Conservation (phyloP, 495 filamentous ascomycete genomes). For the Daldinia grandis region DNA sequence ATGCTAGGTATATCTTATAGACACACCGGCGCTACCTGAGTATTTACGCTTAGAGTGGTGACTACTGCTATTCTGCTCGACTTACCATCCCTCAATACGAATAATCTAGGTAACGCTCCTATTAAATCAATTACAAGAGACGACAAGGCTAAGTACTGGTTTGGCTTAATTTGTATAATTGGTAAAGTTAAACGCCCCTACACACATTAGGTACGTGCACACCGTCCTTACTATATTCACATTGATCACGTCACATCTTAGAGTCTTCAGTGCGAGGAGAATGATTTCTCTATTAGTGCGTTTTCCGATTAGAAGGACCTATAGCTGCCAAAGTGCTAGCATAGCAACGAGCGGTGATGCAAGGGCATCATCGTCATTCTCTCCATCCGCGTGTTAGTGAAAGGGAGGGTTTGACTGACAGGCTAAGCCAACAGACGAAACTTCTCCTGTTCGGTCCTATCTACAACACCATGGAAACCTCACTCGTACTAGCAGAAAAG, state of each 20-base stretch:
- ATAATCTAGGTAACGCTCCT: background rate
- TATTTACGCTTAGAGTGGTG: background rate
- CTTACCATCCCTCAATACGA: background rate
- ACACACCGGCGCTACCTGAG: no score
- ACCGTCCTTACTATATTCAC: background rate
- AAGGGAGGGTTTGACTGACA: background rate
- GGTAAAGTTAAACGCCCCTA: background rate
- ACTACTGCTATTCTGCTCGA: background rate
- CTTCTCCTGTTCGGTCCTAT: background rate
- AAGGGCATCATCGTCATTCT: slow-evolving; percentile 2
- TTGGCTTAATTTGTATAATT: background rate
- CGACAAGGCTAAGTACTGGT: background rate
- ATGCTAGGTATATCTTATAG: no score
- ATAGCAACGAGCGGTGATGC: slow-evolving; percentile 33
- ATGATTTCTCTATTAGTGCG: slow-evolving; percentile 31
- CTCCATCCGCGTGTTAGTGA: slow-evolving; percentile 10
- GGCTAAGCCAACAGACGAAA: background rate
- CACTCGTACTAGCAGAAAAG: slow-evolving; percentile 5
- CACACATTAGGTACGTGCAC: background rate
- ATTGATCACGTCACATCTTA: background rate
- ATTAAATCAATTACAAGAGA: background rate
- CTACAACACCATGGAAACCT: slow-evolving; percentile 2
- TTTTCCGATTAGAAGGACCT: slow-evolving; percentile 23
- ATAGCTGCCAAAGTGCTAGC: slow-evolving; percentile 16
- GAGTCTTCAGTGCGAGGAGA: background rate